phyloP scores from a whole-genome alignment of 768 basidiomycete species.

The Russula griseocarnosa region DNA sequence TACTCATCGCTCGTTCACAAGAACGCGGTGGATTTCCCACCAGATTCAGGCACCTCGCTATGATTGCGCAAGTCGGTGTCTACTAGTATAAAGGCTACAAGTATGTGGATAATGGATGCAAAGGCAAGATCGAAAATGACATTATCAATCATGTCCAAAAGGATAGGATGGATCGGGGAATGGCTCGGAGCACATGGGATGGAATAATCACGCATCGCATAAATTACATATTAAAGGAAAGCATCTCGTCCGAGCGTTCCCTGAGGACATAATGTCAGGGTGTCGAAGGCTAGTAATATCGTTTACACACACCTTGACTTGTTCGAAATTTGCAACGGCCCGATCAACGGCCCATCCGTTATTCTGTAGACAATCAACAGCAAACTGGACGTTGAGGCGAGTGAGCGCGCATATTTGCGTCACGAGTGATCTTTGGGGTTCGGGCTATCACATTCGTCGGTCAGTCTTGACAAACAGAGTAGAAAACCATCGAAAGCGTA shows the following conservation, averaged over 20 bases:
- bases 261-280: conserved; percentile 24
- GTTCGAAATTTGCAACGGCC: conserved; percentile 81
- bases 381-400: conserved; percentile 70
- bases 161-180: neutral
- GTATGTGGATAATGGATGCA: conserved; percentile 11
- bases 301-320: conserved; percentile 70
- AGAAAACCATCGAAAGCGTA: conserved; percentile 39
- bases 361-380: conserved; percentile 78
- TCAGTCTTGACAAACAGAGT: conserved; percentile 15
- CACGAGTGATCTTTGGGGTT: conserved; percentile 66
- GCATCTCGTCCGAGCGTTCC: conserved; percentile 32
- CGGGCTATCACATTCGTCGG: conserved; percentile 45
- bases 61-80: conserved; percentile 1
- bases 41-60: conserved; percentile 1
- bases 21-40: neutral
- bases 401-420: conserved; percentile 69
- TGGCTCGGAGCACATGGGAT: neutral
- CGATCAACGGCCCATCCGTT: conserved; percentile 81
- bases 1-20: neutral
- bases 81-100: conserved; percentile 9
- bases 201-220: neutral
- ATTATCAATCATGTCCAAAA: conserved; percentile 7
- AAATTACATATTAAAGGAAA: conserved; percentile 26
- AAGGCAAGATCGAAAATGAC: conserved; percentile 13
- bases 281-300: conserved; percentile 47